phyloP scores from a whole-genome alignment of 768 basidiomycete genomes.

The Agaricus blazei region DNA sequence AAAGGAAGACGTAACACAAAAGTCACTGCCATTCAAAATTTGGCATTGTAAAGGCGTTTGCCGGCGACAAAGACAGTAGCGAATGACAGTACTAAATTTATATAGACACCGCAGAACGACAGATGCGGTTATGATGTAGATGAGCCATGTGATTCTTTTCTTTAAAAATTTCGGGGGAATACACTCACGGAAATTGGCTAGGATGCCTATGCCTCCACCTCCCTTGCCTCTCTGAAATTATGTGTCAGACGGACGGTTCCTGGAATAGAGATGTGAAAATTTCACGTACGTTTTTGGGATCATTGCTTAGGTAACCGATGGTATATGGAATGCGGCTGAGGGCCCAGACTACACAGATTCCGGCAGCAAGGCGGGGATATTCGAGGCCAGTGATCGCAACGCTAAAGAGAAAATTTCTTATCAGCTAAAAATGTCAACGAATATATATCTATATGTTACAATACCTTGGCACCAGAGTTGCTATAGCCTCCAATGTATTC shows the following conservation, averaged over 20 bases:
- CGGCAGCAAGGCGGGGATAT: conserved; percentile 35
- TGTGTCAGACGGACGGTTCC: not conserved
- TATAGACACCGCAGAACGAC: no score
- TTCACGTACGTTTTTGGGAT: conserved; percentile 33
- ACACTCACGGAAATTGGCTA: not conserved
- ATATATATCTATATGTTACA: conserved; percentile 7
- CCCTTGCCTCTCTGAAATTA: not conserved
- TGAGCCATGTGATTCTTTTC: not conserved
- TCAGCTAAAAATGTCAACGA: not conserved
- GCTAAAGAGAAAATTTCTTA: conserved; percentile 21
- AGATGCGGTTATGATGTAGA: no score
- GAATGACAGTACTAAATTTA: not conserved
- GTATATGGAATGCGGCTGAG: conserved; percentile 40
- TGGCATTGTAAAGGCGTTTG: conserved; percentile 1
- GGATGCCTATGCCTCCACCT: not conserved
- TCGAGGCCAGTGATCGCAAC: conserved; percentile 35
- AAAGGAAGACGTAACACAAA: not conserved
- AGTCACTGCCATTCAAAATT: not conserved
- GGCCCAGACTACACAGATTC: conserved; percentile 32
- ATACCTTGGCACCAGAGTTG: conserved; percentile 39
- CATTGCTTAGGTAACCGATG: conserved; percentile 37
- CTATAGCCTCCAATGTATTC: conserved; percentile 51
- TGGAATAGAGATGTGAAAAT: not conserved
- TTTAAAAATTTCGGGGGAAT: not conserved
- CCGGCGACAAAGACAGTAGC: not conserved